Base-by-base conservation (phyloP, 2,329 filamentous ascomycete genomes). In the Penicillium sclerotigenum region DNA sequence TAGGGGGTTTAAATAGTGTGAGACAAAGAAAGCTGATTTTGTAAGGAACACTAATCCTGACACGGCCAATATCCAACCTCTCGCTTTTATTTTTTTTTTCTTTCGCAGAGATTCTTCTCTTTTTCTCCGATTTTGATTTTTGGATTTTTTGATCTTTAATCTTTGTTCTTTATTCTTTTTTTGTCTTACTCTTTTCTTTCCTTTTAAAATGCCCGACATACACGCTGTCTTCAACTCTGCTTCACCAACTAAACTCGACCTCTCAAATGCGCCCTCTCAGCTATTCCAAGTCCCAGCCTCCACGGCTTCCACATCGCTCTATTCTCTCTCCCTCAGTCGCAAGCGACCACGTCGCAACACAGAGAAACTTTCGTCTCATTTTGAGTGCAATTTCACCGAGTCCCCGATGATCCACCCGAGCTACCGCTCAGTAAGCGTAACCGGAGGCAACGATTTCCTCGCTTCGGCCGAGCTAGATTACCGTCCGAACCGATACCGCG, bases 401-500 rank as follows among this genome's bases (percentile, higher is more conserved):
- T 66, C 71, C 8, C 72, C 74, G 28, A 66, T 77, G 14, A 69
- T 73, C 37, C 74, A 70, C 51, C 70, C 73, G 24, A 66, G 73
- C 41, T 77, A 77, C 58, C 68, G 68, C 29, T 68, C 75, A 54
- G 69, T 70, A 31, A 68, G 66, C 56, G 66, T 33, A 22, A 46
- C 65, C 33, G 24, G 67, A 56, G 28, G 20, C 13, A 60, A 68
- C 56, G 62, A 65, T 48, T 57, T 62, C 50, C 50, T 59, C 52
- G 41, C 66, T 42, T 50, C 68, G 6, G 67, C 68, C 11, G 74
- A 76, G 53, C 52, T 71, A 47, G 75, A 77, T 58, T 76, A 75
- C 57, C 69, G 76, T 48, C 75, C 74, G 26, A 77, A 72, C 64
- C 70, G 76, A 47, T 78, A 77, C 61, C 68, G 67, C 38, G 66